Evolutionary conservation across 345 rosid genomes (phyloP).

Genomic region (Rhizophora mangle): DNA sequence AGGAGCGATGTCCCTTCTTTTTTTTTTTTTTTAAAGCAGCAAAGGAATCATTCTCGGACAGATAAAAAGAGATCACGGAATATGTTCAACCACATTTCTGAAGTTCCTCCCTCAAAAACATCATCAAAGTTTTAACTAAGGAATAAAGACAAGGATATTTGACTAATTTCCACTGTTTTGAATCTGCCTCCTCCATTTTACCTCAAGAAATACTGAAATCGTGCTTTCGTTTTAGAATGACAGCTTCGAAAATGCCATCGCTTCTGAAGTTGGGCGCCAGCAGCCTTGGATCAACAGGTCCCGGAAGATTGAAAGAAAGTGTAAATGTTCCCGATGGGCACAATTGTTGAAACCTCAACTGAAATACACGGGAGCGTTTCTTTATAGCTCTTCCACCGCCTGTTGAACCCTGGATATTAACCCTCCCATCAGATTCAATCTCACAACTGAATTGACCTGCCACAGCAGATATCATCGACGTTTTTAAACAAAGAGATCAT

Average conservation of each 20-base stretch:
- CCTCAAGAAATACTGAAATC: too few species aligned
- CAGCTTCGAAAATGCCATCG: constrained; percentile 24
- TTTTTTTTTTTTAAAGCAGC: too few species aligned
- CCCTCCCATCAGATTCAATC: constrained; percentile 15
- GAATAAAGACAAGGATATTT: too few species aligned
- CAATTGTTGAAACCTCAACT: constrained; percentile 1
- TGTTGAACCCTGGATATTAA: constrained; percentile 12
- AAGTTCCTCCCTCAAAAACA: too few species aligned
- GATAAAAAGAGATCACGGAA: too few species aligned
- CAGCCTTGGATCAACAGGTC: constrained; percentile 25
- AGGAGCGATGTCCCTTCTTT: too few species aligned
- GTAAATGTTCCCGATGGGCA: constrained; percentile 18
- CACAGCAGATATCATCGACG: not conserved
- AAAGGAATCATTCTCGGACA: too few species aligned
- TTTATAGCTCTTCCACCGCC: constrained; percentile 12
- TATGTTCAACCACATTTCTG: too few species aligned
- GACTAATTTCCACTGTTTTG: too few species aligned
- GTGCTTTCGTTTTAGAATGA: constrained; percentile 1
- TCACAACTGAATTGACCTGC: constrained; percentile 27
- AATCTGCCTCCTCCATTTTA: too few species aligned
- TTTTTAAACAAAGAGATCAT: not conserved
- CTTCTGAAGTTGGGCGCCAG: constrained; percentile 18
- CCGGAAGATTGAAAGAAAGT: constrained; percentile 19
- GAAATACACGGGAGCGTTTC: constrained; percentile 17
- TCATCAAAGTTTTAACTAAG: too few species aligned